These are phyloP conservation scores for Cryptococcus sp. DNA, from an alignment of 1,284 basidiomycete species.

Conservation along the genomic window DNA sequence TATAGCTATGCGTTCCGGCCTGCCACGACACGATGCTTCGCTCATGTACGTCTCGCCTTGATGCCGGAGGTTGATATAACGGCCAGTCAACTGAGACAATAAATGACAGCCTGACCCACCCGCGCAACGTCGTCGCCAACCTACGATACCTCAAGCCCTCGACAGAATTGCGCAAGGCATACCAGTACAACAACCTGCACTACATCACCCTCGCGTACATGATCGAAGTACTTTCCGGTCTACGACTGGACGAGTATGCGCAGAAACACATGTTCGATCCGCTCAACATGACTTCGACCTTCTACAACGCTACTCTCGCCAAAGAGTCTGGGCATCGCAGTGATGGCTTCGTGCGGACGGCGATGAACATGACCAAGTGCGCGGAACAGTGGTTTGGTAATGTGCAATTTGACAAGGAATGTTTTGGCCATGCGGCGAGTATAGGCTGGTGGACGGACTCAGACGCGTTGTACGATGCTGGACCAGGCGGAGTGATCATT, in stretches of 20 bases:
- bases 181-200: constrained; percentile 44
- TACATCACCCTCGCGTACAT: constrained; percentile 31
- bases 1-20: constrained; percentile 35
- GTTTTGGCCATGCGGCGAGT: constrained; percentile 19
- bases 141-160: constrained; percentile 35
- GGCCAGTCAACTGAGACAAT: neutral
- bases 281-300: constrained; percentile 33
- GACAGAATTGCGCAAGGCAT: constrained; percentile 33
- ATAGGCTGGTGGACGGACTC: constrained; percentile 28
- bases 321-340: constrained; percentile 15
- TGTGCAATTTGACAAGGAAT: constrained; percentile 9
- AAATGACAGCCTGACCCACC: neutral
- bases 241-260: constrained; percentile 29
- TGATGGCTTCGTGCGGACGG: constrained; percentile 21
- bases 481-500: constrained; percentile 35
- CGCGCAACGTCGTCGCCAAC: constrained; percentile 13
- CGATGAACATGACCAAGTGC: constrained; percentile 16
- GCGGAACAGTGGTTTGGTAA: neutral
- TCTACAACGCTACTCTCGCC: constrained; percentile 24
- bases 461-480: constrained; percentile 24
- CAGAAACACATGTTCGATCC: constrained; percentile 36
- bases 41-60: constrained; percentile 19
- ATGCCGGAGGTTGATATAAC: neutral
- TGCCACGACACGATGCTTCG: constrained; percentile 37
- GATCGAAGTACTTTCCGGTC: constrained; percentile 29